Base-by-base conservation (phyloP, 257 asterid genomes). In the Handroanthus guayacan region DNA sequence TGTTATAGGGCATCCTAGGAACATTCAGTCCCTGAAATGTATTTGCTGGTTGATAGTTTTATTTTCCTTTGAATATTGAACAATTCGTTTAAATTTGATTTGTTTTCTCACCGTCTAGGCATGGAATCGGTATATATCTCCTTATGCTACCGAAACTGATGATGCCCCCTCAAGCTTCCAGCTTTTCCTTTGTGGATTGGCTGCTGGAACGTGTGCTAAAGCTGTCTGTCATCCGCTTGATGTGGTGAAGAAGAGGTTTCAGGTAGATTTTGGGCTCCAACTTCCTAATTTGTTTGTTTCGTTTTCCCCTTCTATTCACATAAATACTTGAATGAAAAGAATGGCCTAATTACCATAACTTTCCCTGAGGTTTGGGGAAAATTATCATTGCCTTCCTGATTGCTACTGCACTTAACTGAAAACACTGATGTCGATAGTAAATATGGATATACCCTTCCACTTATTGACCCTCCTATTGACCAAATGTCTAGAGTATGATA, bases 151-250 rank as follows among this genome's bases (percentile, higher is more conserved):
- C 70, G 76, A 78, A 74, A 45, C 57, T 7, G 87, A 81, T 48
- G 86, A 82, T 10, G 39, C 85, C 60, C 67, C 84, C 80, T 89
- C 99, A 60, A 89, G 97, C 87, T 80, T 92, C 86, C 97, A 92
- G 89, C 96, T 92, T 81, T 91, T 87, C 60, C 54, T 83, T 14
- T 91, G 97, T 14, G 99, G 99, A 37, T 81, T 92, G 74, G 99
- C 91, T 72, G 94, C 98, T 72, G 98, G 99, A 74, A 82, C 91
- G 5, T 85, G 89, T 70, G 98, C 98, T 31, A 95, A 95, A 80
- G 94, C 89, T 25, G 96, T 84, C 25, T 95, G 99, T 58, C 99
- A 95, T 84, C 99, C 99, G 17, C 97, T 95, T 31, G 99, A 95
- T 78, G 98, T 95, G 66, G 93, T 95, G 60, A 95, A 95, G 87